Evolutionary conservation across 768 basidiomycete genomes (phyloP).

Genomic region (Porpolomopsis calyptriformis): DNA sequence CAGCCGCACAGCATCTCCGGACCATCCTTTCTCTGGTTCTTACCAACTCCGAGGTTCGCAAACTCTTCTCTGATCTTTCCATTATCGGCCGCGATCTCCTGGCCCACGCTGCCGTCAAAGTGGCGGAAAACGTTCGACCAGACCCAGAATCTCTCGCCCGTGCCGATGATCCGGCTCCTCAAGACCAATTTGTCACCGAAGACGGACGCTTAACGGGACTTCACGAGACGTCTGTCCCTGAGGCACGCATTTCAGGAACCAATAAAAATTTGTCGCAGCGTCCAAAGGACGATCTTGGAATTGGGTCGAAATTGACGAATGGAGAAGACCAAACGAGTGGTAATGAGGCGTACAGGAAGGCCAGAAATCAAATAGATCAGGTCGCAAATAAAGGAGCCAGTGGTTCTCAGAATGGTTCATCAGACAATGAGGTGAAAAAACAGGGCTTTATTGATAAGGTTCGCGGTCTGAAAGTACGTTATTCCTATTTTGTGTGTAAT

Average conservation of each 20-base stretch:
- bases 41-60: slow-evolving; percentile 90
- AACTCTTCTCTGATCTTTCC: slow-evolving; percentile 71
- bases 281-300: slow-evolving; percentile 32
- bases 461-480: slow-evolving; percentile 30
- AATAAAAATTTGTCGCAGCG: slow-evolving; percentile 28
- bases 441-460: slow-evolving; percentile 21
- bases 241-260: slow-evolving; percentile 24
- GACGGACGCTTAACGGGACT: slow-evolving; percentile 24
- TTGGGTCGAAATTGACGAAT: slow-evolving; percentile 22
- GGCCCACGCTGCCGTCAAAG: slow-evolving; percentile 60
- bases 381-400: background rate
- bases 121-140: slow-evolving; percentile 61
- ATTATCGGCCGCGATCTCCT: slow-evolving; percentile 78
- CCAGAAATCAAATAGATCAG: background rate
- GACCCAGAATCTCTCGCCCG: slow-evolving; percentile 44
- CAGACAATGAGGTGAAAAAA: slow-evolving; percentile 3
- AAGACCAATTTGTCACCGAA: slow-evolving; percentile 53
- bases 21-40: slow-evolving; percentile 78
- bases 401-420: background rate
- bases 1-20: slow-evolving; percentile 77
- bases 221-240: slow-evolving; percentile 26
- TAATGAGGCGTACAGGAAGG: slow-evolving; percentile 15
- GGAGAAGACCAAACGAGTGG: slow-evolving; percentile 24
- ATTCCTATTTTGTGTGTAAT: slow-evolving; percentile 22
- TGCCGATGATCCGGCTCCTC: slow-evolving; percentile 61